Evolutionary conservation across 306 rosid genomes (phyloP).

Genomic region (Comarum palustre): DNA sequence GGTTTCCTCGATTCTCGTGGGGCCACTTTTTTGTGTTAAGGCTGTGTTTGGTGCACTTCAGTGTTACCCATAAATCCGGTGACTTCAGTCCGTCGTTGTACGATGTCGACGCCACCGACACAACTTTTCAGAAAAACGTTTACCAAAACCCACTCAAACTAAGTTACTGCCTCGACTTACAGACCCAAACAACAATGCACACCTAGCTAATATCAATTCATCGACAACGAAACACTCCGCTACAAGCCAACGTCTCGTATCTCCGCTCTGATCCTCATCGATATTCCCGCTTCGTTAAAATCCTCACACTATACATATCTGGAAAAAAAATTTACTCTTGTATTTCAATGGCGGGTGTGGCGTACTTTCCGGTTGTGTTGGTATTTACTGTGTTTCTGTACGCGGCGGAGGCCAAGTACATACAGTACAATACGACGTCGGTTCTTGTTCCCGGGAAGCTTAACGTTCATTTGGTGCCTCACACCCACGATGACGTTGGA

Average conservation of each 20-base stretch:
- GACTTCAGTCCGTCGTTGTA: no score
- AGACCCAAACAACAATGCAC: neutral
- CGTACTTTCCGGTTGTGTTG: neutral
- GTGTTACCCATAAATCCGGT: no score
- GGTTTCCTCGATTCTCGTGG: conserved; percentile 35
- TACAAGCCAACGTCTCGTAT: neutral
- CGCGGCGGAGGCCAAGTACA: conserved; percentile 47
- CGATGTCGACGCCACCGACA: neutral
- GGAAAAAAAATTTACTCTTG: neutral
- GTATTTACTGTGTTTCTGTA: neutral
- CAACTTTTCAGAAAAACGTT: neutral
- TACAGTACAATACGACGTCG: conserved; percentile 59
- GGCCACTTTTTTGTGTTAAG: conserved; percentile 17
- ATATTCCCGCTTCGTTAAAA: neutral
- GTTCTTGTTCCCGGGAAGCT: conserved; percentile 53
- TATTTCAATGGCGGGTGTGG: conserved; percentile 15
- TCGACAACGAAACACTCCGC: neutral
- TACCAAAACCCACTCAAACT: neutral
- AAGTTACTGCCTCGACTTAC: neutral
- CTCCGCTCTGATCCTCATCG: neutral
- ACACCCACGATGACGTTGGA: conserved; percentile 75
- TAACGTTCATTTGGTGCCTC: conserved; percentile 78
- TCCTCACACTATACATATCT: neutral
- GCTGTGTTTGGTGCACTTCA: no score
- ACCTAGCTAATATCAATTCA: neutral